Percentiles rank a stretch among this genome's conserved stretches.
Conservation (phyloP, 2,329 filamentous ascomycete genomes). For the Ramichloridium luteum region DNA sequence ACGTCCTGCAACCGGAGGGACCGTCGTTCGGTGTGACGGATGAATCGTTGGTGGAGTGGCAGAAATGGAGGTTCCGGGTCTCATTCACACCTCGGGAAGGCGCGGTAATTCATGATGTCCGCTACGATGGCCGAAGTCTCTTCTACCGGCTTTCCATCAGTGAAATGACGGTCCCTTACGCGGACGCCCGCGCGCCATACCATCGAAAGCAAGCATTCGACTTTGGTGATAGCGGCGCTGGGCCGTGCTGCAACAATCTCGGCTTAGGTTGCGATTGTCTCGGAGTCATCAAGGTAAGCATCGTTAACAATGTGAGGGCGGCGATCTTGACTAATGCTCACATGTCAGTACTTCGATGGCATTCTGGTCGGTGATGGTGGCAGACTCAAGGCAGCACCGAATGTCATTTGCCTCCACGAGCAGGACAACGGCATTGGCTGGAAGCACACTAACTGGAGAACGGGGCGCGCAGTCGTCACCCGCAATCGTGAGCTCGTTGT, state of each 20-base stretch:
- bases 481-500: constrained; percentile 51
- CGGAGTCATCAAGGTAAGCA: constrained; percentile 29
- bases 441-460: constrained; percentile 61
- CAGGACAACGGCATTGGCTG: constrained; percentile 57
- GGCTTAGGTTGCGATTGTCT: constrained; percentile 56
- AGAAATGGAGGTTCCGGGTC: constrained; percentile 49
- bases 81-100: constrained; percentile 60
- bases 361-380: constrained; percentile 44
- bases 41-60: constrained; percentile 35
- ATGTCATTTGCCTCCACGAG: constrained; percentile 58
- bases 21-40: constrained; percentile 49
- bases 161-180: constrained; percentile 50
- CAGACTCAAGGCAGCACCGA: constrained; percentile 40
- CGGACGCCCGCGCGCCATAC: constrained; percentile 51
- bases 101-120: constrained; percentile 56
- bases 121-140: constrained; percentile 52
- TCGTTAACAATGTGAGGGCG: no score
- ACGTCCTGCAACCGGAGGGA: constrained; percentile 58
- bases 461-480: constrained; percentile 48
- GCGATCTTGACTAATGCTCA: no score
- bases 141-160: constrained; percentile 55
- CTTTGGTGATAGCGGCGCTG: constrained; percentile 56
- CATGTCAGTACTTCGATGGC: constrained; percentile 43
- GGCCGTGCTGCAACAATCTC: constrained; percentile 55
- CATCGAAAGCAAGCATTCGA: constrained; percentile 62